Evolutionary conservation across 1,284 basidiomycete genomes (phyloP), one percentile per base, ranked within the genome.

Genomic region (Vanrija pseudolonga): DNA sequence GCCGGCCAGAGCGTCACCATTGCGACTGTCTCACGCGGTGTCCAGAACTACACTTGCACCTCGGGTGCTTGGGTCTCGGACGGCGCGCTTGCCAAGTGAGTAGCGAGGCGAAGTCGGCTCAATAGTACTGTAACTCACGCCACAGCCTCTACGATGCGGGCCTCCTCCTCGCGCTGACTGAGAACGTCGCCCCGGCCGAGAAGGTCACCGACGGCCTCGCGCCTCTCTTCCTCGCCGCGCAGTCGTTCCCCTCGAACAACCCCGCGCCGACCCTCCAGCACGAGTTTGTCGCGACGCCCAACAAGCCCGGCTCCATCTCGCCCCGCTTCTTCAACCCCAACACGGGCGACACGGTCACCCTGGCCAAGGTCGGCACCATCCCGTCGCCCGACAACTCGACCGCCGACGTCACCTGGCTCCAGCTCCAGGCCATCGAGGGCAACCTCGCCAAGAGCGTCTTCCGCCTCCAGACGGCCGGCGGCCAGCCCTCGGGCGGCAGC

Each of bases 361-460:
- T 83, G 7, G 26, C 26, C 11, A 73, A 72, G n/a, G 12, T 15
- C 32, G 32, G 32, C 6, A 12, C 12, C 32, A 12, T 32, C 14
- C 32, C 32, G 12, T 32, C 32, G 32, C 11, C 32, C 32, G 32
- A 32, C 32, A 32, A 32, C 32, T 14, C 12, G 12, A 32, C 32
- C 12, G 72, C 20, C 39, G 80, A 86, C 60, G 76, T 87, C 28
- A 79, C 83, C 58, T 85, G 83, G 82, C 74, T 86, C 18, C 68
- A 80, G 53, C 73, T 87, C 22, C 77, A 72, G 6, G 61, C 55
- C 28, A 37, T 66, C 24, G 58, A 79, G 41, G 84, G 84, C 4
- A 65, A 71, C 3, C 70, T 86, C 36, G 83, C 84, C 5, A 76
- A 76, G 51, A 71, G 78, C 50, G 76, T 85, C 8, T 84, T 80